Conservation (phyloP, 805 yeast genomes). For the Starmera amethionina region DNA sequence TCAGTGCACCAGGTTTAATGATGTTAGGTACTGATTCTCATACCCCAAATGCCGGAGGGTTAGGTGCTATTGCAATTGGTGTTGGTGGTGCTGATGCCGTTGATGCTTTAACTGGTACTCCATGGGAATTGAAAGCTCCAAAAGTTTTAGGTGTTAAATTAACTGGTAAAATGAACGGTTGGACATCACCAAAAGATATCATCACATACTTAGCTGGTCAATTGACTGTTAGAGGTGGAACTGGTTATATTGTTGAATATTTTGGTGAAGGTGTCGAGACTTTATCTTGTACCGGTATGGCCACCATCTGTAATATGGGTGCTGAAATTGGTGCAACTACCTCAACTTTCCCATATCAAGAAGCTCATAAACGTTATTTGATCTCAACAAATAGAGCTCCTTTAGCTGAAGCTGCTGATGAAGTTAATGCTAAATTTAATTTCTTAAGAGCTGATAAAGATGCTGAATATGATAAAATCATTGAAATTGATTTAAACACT, state of each 20-base stretch:
- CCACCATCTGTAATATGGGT: constrained; percentile 99
- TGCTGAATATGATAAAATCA: constrained; percentile 84
- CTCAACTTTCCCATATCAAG: constrained; percentile 90
- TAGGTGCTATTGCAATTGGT: constrained; percentile 98
- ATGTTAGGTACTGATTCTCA: constrained; percentile 98
- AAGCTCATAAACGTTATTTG: constrained; percentile 69
- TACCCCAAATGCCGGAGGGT: constrained; percentile 98
- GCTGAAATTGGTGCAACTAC: constrained; percentile 99
- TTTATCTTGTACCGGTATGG: constrained; percentile 97
- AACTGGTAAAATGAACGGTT: constrained; percentile 81
- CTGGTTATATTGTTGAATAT: constrained; percentile 93
- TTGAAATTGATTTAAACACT: constrained; percentile 78
- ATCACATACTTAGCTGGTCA: constrained; percentile 88
- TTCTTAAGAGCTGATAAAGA: constrained; percentile 79
- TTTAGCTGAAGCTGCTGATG: constrained; percentile 70
- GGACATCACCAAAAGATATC: constrained; percentile 97
- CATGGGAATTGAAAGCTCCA: constrained; percentile 99
- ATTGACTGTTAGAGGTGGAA: constrained; percentile 95
- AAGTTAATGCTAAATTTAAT: constrained; percentile 34
- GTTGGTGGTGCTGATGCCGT: constrained; percentile 99
- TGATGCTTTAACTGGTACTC: constrained; percentile 92
- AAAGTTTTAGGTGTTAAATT: constrained; percentile 88
- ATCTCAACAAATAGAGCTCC: constrained; percentile 76
- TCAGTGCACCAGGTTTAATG: constrained; percentile 93
- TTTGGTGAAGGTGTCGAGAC: constrained; percentile 90